Conservation (phyloP, 2,329 filamentous ascomycete species). For the Aspergillus aculeatinus region DNA sequence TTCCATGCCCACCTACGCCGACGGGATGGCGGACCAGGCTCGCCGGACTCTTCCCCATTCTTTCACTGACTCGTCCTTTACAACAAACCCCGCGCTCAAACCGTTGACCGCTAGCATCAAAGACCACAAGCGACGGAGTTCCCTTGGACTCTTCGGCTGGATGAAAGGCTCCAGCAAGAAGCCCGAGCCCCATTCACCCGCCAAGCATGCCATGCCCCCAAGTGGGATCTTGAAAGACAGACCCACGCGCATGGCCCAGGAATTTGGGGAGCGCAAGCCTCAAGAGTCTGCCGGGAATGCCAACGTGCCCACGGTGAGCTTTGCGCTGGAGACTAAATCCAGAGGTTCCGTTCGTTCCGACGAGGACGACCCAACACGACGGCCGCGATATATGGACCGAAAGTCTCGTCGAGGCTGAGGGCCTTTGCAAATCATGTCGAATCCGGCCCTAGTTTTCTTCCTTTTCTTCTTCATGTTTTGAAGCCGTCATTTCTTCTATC, state of each 20-base stretch:
- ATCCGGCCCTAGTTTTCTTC: background rate
- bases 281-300: slow-evolving; percentile 9
- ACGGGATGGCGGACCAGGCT: slow-evolving; percentile 9
- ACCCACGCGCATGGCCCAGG: slow-evolving; percentile 18
- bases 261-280: slow-evolving; percentile 10
- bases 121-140: slow-evolving; percentile 40
- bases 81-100: slow-evolving; percentile 19
- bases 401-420: slow-evolving; percentile 25
- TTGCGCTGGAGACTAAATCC: slow-evolving; percentile 15
- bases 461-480: background rate
- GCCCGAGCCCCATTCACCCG: slow-evolving; percentile 15
- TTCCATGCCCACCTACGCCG: slow-evolving; percentile 19
- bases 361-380: slow-evolving; percentile 21
- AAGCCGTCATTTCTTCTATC: background rate
- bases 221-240: slow-evolving; percentile 16
- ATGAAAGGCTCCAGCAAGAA: slow-evolving; percentile 36
- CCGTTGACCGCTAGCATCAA: slow-evolving; percentile 30
- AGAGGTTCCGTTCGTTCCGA: slow-evolving; percentile 11
- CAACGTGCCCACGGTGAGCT: slow-evolving; percentile 8
- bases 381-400: slow-evolving; percentile 34
- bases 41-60: slow-evolving; percentile 27
- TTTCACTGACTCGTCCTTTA: slow-evolving; percentile 25
- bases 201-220: background rate
- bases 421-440: background rate
- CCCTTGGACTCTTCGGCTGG: slow-evolving; percentile 41